Evolutionary conservation across 1,139 yeast species (phyloP), one percentile per base, ranked within the genome.

Genomic region (Lodderomyces pseudojiufengensis): DNA sequence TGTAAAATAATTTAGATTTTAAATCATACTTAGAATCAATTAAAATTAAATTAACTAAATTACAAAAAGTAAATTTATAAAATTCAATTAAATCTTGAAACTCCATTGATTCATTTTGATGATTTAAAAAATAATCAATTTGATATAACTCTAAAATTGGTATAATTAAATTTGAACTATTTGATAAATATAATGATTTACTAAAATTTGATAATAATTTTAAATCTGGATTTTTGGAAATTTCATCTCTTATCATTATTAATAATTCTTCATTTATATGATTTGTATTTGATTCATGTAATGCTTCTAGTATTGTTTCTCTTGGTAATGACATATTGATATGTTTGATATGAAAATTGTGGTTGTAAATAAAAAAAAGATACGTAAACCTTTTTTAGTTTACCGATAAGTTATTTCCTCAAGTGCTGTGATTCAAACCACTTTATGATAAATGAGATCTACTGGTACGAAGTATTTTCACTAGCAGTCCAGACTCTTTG

Each of bases 51-150:
- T 28, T 9, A 10, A 31, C 33, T 27, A 37, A 39, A 8, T 61
- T 63, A 42, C 59, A 63, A 3, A 66, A 68, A 4, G 56, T 43
- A 39, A 51, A 66, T 32, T 54, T 53, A 40, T 61, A 65, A 38
- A 44, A 65, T 31, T 54, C 45, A 8, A 58, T 48, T 21, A 64
- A 36, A 18, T 52, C 54, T 18, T 18, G 6, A 18, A 18, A 18
- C 7, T 18, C 20, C 6, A 18, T 18, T 5, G 43, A 40, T 15
- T 54, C 51, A 23, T 50, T 51, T 11, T 54, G 44, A 13, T 16
- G 22, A 4, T 41, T 29, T 21, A 28, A 7, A 1, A 65, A 61
- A 11, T 52, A 35, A 18, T 46, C 46, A 0, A 65, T 62, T 23
- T 46, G 36, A 11, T 54, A 40, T 9, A 46, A 27, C 6, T 36